A percentile compares a stretch with the other conserved stretches of the same genome.
Evolutionary conservation across 2,329 filamentous ascomycete species (phyloP).

Genomic region (Pyrenophora seminiperda): DNA sequence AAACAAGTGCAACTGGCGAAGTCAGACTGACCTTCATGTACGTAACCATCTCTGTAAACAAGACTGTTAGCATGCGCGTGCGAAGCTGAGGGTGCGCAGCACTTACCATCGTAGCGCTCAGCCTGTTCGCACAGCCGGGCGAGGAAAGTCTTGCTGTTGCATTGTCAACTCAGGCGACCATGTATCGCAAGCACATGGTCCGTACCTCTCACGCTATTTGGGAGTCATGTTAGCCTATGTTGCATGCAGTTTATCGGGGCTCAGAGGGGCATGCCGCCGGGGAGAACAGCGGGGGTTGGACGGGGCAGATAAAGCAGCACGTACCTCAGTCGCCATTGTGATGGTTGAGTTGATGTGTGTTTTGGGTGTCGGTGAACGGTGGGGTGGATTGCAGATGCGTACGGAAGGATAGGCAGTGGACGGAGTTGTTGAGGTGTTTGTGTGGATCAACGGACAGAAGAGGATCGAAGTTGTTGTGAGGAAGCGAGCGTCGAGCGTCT

Average conservation of each 20-base stretch:
- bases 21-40: constrained; percentile 83
- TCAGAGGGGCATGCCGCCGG: constrained; percentile 50
- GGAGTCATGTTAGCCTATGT: constrained; percentile 42
- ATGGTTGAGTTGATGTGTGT: constrained; percentile 23
- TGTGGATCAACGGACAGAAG: constrained; percentile 28
- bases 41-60: constrained; percentile 81
- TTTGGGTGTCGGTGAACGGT: constrained; percentile 19
- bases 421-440: constrained; percentile 32
- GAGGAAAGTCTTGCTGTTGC: constrained; percentile 85
- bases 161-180: constrained; percentile 40
- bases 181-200: constrained; percentile 20
- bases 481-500: constrained; percentile 40
- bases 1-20: neutral
- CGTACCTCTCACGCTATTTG: constrained; percentile 57
- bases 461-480: constrained; percentile 38
- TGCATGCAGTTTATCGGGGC: constrained; percentile 38
- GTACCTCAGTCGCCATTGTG: constrained; percentile 69
- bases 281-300: constrained; percentile 44
- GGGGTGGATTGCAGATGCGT: constrained; percentile 29
- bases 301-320: constrained; percentile 48
- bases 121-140: constrained; percentile 99
- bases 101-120: constrained; percentile 95
- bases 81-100: constrained; percentile 22
- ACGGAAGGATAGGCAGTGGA: constrained; percentile 31
- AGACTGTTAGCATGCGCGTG: constrained; percentile 42